These are phyloP conservation scores for Microsporum canis DNA, from an alignment of 2,329 filamentous ascomycete genomes.

Conservation along the genomic window DNA sequence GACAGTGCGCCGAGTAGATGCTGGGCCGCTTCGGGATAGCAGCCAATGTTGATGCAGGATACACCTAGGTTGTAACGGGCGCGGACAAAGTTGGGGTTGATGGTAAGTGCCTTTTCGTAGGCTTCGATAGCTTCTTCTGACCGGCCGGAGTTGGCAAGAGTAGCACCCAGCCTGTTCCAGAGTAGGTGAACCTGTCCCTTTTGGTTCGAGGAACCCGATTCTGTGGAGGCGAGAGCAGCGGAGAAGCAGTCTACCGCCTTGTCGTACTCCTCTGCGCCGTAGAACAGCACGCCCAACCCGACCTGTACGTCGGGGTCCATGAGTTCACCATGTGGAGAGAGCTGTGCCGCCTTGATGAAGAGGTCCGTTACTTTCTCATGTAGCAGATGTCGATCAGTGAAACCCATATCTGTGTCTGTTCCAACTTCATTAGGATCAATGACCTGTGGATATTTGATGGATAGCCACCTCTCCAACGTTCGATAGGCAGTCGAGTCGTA, in stretches of 20 bases:
- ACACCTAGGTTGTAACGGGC: conserved; percentile 95
- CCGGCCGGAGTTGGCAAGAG: conserved; percentile 85
- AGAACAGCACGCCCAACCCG: conserved; percentile 90
- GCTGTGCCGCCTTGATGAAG: conserved; percentile 84
- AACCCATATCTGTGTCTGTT: conserved; percentile 66
- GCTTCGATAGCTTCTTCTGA: conserved; percentile 94
- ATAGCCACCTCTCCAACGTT: conserved; percentile 91
- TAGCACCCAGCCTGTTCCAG: conserved; percentile 94
- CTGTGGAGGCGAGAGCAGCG: conserved; percentile 73
- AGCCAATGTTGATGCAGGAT: conserved; percentile 93
- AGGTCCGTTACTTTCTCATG: conserved; percentile 83
- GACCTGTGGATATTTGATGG: conserved; percentile 83
- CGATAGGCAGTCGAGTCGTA: conserved; percentile 96
- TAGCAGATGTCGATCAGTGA: conserved; percentile 80
- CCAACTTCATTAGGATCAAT: conserved; percentile 61
- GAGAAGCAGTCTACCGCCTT: conserved; percentile 99
- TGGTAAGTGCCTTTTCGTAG: conserved; percentile 80
- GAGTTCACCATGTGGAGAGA: conserved; percentile 80
- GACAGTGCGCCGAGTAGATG: conserved; percentile 83
- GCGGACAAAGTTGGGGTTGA: conserved; percentile 92
- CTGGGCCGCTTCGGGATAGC: conserved; percentile 81
- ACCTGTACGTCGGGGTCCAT: conserved; percentile 99
- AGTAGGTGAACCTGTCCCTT: conserved; percentile 81
- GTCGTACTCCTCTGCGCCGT: conserved; percentile 93
- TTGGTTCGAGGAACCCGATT: conserved; percentile 72